Base-by-base conservation (phyloP, 352 stramenopile genomes). In the Phytophthora ramorum region DNA sequence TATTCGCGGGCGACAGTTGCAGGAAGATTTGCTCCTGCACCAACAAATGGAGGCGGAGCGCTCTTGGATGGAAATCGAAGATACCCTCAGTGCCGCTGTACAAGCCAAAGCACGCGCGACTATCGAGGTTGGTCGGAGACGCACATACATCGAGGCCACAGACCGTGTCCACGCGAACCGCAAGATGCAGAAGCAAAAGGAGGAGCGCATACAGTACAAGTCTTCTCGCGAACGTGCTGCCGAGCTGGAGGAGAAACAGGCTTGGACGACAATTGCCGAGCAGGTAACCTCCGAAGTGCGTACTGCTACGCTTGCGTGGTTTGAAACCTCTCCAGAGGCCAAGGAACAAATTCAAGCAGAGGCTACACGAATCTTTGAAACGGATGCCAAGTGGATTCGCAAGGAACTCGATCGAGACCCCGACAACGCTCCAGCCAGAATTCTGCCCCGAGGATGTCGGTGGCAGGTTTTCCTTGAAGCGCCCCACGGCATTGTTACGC, bases 401-500 rank as follows among this genome's bases (percentile, higher is more conserved):
- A 70, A 82, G 37, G 63, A 74, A 7, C 51, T 93, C 10, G 35
- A 85, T 1, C 52, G 71, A n/a, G 69, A 87, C 38, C 63, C 81
- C 1, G 48, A 70, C 58, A 45, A 76, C 68, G 34, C 53, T 22
- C 3, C 47, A 76, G 17, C 17, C 13, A 52, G 30, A 56, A 53
- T 72, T 30, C 17, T 72, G 19, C 64, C 64, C 3, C 67, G 64
- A 6, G 78, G 79, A 0, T 93, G 85, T 59, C 66, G 52, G 4
- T 93, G 83, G 82, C 79, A 91, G 30, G 56, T 90, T 22, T 73
- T 77, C 1, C 64, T 93, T 3, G 69, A 77, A 63, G 81, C 89
- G 16, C 79, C 79, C 30, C 83, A 84, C 30, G 78, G 83, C 10
- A 63, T 69, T 5, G 63, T 73, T 17, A 59, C 56, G 26, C 40